Conservation (phyloP, 2,329 filamentous ascomycete genomes). For the Acrodontium crateriforme region DNA sequence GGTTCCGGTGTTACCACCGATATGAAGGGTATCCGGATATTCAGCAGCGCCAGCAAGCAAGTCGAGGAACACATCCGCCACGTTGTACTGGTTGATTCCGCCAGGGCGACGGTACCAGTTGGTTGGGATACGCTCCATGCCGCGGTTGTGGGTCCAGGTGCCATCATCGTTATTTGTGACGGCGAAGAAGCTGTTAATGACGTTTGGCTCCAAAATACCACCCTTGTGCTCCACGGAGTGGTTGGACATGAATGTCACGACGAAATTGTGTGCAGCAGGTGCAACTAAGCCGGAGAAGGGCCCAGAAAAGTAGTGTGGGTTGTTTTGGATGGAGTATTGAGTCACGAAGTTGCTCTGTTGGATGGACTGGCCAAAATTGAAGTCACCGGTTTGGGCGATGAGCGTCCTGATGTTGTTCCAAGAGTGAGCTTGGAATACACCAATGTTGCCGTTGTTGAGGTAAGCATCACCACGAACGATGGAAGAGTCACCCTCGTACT, state of each 20-base stretch:
- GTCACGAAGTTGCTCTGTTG: conserved; percentile 7
- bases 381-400: conserved; percentile 9
- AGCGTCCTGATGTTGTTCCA: conserved; percentile 11
- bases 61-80: conserved; percentile 7
- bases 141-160: conserved; percentile 8
- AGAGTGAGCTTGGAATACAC: too few relatives aligned
- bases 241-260: conserved; percentile 10
- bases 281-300: conserved; percentile 8
- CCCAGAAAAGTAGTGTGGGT: conserved; percentile 15
- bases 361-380: conserved; percentile 14
- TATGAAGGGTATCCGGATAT: neutral
- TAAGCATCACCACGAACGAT: conserved; percentile 14
- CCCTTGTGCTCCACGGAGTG: conserved; percentile 9
- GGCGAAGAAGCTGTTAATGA: conserved; percentile 12
- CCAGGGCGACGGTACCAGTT: conserved; percentile 8
- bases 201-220: conserved; percentile 12
- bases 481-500: conserved; percentile 20
- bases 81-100: conserved; percentile 8
- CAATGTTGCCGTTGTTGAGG: conserved; percentile 15
- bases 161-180: conserved; percentile 7
- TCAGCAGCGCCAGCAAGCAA: conserved; percentile 1
- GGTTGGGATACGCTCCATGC: conserved; percentile 13
- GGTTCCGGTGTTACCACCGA: conserved; percentile 23
- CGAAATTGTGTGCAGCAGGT: conserved; percentile 8
- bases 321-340: conserved; percentile 13